These are phyloP conservation scores for Aspergillus sclerotialis DNA, from an alignment of 2,329 filamentous ascomycete genomes.

Conservation along the genomic window DNA sequence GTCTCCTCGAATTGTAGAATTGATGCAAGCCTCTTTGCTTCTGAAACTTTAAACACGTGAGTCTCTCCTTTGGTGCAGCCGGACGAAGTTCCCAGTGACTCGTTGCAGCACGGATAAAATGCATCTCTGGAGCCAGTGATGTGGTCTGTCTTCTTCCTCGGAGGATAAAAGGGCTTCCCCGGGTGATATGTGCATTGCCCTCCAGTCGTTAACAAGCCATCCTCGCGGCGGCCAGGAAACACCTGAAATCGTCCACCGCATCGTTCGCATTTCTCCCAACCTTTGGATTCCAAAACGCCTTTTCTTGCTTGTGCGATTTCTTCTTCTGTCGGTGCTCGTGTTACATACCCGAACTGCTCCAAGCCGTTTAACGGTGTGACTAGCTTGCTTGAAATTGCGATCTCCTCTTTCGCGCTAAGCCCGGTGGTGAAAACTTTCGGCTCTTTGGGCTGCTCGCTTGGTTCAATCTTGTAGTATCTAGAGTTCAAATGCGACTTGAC, in stretches of 20 bases:
- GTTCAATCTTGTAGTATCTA: constrained; percentile 28
- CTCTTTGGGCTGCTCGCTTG: constrained; percentile 25
- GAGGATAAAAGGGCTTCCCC: constrained; percentile 59
- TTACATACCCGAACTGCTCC: constrained; percentile 68
- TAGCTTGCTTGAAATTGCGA: constrained; percentile 56
- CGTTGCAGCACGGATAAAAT: constrained; percentile 71
- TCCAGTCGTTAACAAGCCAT: constrained; percentile 68
- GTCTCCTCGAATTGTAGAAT: constrained; percentile 76
- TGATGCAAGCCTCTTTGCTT: constrained; percentile 67
- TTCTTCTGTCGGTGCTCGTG: constrained; percentile 55
- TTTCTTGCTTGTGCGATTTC: constrained; percentile 61
- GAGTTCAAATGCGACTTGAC: constrained; percentile 39
- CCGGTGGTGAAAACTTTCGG: constrained; percentile 61
- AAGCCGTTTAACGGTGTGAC: constrained; percentile 58
- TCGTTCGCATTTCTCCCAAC: constrained; percentile 84
- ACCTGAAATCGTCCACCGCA: constrained; percentile 84
- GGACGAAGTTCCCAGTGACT: constrained; percentile 61
- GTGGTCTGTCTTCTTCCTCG: constrained; percentile 46
- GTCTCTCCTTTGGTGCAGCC: constrained; percentile 66
- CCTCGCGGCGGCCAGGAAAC: constrained; percentile 73
- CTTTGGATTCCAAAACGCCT: constrained; percentile 60
- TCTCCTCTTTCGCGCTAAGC: constrained; percentile 60
- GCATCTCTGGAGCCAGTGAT: constrained; percentile 53
- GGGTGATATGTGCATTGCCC: constrained; percentile 77
- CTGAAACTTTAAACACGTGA: constrained; percentile 83